Base-by-base conservation (phyloP, 179 eudicot genomes). In the Silene noctiflora region DNA sequence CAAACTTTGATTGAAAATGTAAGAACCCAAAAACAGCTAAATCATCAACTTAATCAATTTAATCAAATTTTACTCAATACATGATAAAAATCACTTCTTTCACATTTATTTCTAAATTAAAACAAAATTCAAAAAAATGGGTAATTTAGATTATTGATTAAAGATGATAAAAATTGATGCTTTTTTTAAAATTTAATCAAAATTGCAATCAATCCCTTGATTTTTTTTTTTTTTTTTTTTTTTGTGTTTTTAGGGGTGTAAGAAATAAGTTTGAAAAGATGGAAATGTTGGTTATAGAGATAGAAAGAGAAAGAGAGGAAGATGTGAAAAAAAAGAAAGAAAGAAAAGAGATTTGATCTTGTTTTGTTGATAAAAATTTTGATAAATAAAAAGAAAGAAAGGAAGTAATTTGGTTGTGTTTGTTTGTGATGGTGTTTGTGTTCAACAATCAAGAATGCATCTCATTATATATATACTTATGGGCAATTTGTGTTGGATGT, bases 401-500 rank as follows among this genome's bases (percentile, higher is more conserved):
- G 8, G 59, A 70, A 27, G 73, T 71, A 4, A 13, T 53, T 64
- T 80, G 48, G 65, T 69, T 80, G 78, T 75, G 72, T 35, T 35
- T 35, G 33, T 29, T 29, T 35, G 42, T 35, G 42, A 51, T 11
- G 56, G 27, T 51, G n/a, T 55, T 55, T 55, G 59, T 55, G 59
- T 55, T 55, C 59, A 17, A 55, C 20, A 55, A 56, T 80, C 72
- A 53, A 68, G 79, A 75, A 75, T 71, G 67, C 73, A 29, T 67
- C 76, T 64, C 67, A 67, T 64, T 80, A 31, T 71, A 75, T 80
- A 29, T 71, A 80, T 80, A 80, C 82, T 80, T 80, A 80, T 80
- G 82, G 79, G 82, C 82, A 75, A 75, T 60, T 60, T 74, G 62
- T 8, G 56, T 31, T 33, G 39, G 48, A 24, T 39, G 35, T 39